These are phyloP conservation scores for Phaeodactylum tricornutum DNA, from an alignment of 108 stramenopile genomes.

Conservation along the genomic window DNA sequence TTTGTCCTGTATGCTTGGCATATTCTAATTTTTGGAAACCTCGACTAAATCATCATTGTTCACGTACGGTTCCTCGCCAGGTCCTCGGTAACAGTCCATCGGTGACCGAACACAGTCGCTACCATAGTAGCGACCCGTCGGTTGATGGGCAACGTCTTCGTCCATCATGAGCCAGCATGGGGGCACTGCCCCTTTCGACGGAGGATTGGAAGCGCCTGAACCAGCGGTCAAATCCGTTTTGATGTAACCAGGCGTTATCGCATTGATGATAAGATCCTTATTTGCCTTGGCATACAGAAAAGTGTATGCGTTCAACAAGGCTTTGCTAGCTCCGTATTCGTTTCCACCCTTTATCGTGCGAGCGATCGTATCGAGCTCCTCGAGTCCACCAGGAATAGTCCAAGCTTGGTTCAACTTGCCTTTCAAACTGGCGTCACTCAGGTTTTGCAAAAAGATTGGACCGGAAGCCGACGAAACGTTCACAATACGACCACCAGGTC, in stretches of 20 bases:
- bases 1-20: no score
- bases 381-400: conserved; percentile 9
- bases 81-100: conserved; percentile 34
- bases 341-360: conserved; percentile 8
- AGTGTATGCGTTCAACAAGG: conserved; percentile 42
- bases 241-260: conserved; percentile 42
- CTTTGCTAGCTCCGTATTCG: conserved; percentile 36
- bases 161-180: conserved; percentile 23
- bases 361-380: conserved; percentile 10
- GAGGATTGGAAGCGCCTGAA: conserved; percentile 28
- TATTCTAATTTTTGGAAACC: no score
- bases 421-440: not conserved
- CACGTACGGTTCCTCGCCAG: conserved; percentile 45
- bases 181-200: conserved; percentile 34
- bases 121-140: conserved; percentile 45
- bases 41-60: not conserved
- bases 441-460: conserved; percentile 19
- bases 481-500: conserved; percentile 38
- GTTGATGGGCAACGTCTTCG: conserved; percentile 19
- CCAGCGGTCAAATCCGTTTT: conserved; percentile 38
- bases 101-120: conserved; percentile 40
- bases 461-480: conserved; percentile 44
- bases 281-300: conserved; percentile 23
- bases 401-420: conserved; percentile 16
- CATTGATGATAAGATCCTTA: conserved; percentile 35